Evolutionary conservation across 2,329 filamentous ascomycete genomes (phyloP), one percentile per base, ranked within the genome.

Genomic region (Pseudogymnoascus sp.): DNA sequence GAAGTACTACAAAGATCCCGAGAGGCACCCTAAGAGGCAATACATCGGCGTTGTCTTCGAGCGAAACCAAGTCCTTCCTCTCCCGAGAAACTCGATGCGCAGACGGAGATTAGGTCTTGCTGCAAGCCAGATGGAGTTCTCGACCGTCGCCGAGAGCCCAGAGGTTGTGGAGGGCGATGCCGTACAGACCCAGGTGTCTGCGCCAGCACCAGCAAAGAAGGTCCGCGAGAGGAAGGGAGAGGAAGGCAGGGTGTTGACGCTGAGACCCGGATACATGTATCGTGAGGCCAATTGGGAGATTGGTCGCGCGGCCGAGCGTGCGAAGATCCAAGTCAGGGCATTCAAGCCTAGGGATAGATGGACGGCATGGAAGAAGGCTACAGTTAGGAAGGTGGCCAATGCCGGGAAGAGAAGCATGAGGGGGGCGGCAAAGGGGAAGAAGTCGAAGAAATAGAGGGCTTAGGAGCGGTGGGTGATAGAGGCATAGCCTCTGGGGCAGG

Each of bases 21-120:
- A 81, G 32, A 82, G 80, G 62, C 91, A 97, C 74, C 89, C 92
- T 0, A 89, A 91, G 67, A 84, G 92, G 63, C 90, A 96, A 74
- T 99, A 92, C 79, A 99, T 99, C 70, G 94, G 94, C 64, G 88
- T 99, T 18, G 89, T 89, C 34, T 92, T 96, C 74, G 82, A 92
- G 72, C 90, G 91, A 71, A 79, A 86, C 14, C 90, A 95, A 69
- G 84, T 79, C 32, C 83, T 99, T 1, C 94, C 94, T 0, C 85
- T 89, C 70, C 87, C 90, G 0, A 76, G 75, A 25, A 88, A 93
- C 71, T 87, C 88, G 3, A 84, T 88, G 64, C 84, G 90, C 61
- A 83, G 86, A 69, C 83, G 94, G 66, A 82, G 85, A 59, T 80
- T 99, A 63, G 89, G 88, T 68, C 88, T 95, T 82, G 78, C 86